Evolutionary conservation across 1,284 basidiomycete species (phyloP).

Genomic region (Ceratorhiza oryzae-sativae): DNA sequence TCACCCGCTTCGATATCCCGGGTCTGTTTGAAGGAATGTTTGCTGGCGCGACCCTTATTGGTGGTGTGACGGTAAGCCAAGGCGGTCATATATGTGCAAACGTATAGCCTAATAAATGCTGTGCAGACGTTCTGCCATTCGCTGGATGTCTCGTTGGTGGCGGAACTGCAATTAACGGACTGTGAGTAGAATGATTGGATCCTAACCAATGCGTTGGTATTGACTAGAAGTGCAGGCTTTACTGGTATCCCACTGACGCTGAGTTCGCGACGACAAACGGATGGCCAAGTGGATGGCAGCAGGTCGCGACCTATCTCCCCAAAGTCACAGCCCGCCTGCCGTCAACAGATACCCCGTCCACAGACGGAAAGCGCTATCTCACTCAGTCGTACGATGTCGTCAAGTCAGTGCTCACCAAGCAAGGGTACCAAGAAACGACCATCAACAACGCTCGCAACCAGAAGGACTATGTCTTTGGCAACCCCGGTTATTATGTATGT

Average conservation of each 20-base stretch:
- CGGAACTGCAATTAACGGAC: constrained; percentile 68
- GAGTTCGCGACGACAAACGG: constrained; percentile 62
- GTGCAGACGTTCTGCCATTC: constrained; percentile 62
- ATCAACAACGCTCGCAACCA: constrained; percentile 63
- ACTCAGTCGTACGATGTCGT: constrained; percentile 59
- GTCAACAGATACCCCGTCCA: constrained; percentile 64
- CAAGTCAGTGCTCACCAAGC: constrained; percentile 54
- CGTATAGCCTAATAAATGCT: background rate
- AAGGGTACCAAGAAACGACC: constrained; percentile 61
- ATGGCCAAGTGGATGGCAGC: constrained; percentile 64
- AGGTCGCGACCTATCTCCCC: constrained; percentile 59
- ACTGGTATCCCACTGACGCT: constrained; percentile 61
- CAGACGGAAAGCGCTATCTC: constrained; percentile 67
- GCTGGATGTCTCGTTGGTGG: constrained; percentile 71
- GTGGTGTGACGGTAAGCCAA: constrained; percentile 64
- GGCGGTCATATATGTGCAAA: constrained; percentile 15
- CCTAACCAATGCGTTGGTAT: background rate
- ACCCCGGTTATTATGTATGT: constrained; percentile 57
- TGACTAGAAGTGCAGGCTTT: constrained; percentile 54
- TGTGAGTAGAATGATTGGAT: constrained; percentile 53
- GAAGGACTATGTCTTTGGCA: constrained; percentile 68
- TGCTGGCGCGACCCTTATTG: constrained; percentile 58
- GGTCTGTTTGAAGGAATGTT: constrained; percentile 60
- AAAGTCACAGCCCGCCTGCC: constrained; percentile 63
- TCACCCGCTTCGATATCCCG: constrained; percentile 70